These are phyloP conservation scores for Amyloporia xantha DNA, from an alignment of 768 basidiomycete genomes.

Conservation along the genomic window DNA sequence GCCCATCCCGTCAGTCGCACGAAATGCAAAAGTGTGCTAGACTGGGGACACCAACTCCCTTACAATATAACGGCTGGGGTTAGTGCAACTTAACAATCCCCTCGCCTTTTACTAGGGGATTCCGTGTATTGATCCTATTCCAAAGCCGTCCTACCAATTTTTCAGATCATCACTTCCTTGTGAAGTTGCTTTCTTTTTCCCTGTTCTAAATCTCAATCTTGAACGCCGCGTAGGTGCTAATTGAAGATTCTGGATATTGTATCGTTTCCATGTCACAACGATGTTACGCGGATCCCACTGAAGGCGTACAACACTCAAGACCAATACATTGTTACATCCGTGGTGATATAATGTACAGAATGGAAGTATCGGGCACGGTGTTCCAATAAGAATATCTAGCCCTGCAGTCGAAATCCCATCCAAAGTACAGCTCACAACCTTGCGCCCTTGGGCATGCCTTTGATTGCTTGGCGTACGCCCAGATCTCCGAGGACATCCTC, in stretches of 20 bases:
- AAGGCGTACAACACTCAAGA: too few relatives aligned
- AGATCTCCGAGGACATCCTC: conserved; percentile 76
- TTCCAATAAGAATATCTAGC: background rate
- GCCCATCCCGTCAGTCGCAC: background rate
- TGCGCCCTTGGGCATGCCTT: conserved; percentile 40
- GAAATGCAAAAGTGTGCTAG: conserved; percentile 4
- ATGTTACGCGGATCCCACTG: too few relatives aligned
- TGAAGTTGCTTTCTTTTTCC: background rate
- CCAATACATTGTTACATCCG: background rate
- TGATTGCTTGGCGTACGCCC: conserved; percentile 32
- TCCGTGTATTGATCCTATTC: conserved; percentile 15
- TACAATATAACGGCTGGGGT: conserved; percentile 6
- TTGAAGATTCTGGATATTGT: too few relatives aligned
- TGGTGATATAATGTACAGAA: background rate
- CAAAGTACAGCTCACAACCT: conserved; percentile 33
- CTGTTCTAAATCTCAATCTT: too few relatives aligned
- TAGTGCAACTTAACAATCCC: conserved; percentile 17
- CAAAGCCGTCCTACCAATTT: conserved; percentile 14
- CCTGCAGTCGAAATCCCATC: too few relatives aligned
- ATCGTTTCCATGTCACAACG: too few relatives aligned
- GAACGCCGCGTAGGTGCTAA: too few relatives aligned
- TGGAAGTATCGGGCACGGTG: background rate
- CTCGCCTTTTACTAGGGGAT: conserved; percentile 22
- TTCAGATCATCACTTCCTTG: conserved; percentile 3
- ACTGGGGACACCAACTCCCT: background rate